A percentile compares a stretch with the other conserved stretches of the same genome.
phyloP scores from a whole-genome alignment of 228 moss, liverwort and hornwort genomes.

The Sphagnum magellanicum region DNA sequence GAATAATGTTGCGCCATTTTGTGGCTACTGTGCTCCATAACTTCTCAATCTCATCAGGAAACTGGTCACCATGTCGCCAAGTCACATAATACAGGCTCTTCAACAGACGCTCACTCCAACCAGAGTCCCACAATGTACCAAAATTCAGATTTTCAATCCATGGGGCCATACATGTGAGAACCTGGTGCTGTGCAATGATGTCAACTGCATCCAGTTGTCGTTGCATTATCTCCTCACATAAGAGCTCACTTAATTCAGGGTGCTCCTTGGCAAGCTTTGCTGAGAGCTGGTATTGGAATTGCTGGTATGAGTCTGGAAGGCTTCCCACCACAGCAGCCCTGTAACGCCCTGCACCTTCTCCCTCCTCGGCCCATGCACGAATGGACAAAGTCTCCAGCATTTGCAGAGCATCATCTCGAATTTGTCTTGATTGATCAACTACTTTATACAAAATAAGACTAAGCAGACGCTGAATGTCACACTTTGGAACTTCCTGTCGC shows the following conservation, averaged over 20 bases:
- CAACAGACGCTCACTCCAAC: slow-evolving; percentile 95
- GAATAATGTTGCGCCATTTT: slow-evolving; percentile 95
- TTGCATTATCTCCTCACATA: slow-evolving; percentile 99
- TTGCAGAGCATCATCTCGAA: slow-evolving; percentile 96
- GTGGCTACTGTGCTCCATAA: slow-evolving; percentile 98
- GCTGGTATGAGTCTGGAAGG: slow-evolving; percentile 97
- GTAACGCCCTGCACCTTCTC: slow-evolving; percentile 92
- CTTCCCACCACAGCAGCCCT: slow-evolving; percentile 98
- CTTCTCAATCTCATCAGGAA: slow-evolving; percentile 99
- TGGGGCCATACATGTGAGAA: slow-evolving; percentile 97
- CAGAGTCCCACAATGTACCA: slow-evolving; percentile 67
- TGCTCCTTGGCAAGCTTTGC: slow-evolving; percentile 98
- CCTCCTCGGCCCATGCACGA: slow-evolving; percentile 98
- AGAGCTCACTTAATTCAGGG: slow-evolving; percentile 92
- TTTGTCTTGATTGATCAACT: slow-evolving; percentile 92
- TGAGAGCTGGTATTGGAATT: slow-evolving; percentile 96
- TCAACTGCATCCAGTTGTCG: slow-evolving; percentile 98
- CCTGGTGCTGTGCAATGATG: slow-evolving; percentile 99
- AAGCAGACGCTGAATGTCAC: slow-evolving; percentile 89
- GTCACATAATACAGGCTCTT: slow-evolving; percentile 98
- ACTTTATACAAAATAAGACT: slow-evolving; percentile 98
- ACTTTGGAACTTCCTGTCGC: slow-evolving; percentile 97
- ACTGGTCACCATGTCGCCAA: slow-evolving; percentile 98
- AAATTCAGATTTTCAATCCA: slow-evolving; percentile 99
- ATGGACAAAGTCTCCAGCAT: slow-evolving; percentile 98